Percentiles rank a stretch among this genome's conserved stretches.
Evolutionary conservation across 2,329 filamentous ascomycete species (phyloP).

Genomic region (Bipolaris zeicola): DNA sequence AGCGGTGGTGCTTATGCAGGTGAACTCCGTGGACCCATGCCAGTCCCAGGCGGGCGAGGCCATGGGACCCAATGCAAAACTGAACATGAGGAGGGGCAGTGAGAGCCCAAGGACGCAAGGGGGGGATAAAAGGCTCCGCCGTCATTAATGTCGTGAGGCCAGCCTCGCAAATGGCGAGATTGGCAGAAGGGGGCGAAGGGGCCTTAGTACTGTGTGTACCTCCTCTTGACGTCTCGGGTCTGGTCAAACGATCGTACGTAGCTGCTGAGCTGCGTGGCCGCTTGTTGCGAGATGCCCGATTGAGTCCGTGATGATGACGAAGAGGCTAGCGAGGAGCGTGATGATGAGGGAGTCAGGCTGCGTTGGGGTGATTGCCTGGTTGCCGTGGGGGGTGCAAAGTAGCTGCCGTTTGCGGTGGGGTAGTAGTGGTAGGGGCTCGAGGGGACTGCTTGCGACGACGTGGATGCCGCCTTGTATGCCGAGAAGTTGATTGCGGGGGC

Average conservation of each 20-base stretch:
- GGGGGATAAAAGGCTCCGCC: slow-evolving; percentile 6
- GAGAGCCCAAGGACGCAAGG: slow-evolving; percentile 11
- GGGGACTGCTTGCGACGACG: slow-evolving; percentile 54
- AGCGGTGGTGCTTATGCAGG: slow-evolving; percentile 29
- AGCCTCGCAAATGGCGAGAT: slow-evolving; percentile 12
- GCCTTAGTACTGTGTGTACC: slow-evolving; percentile 44
- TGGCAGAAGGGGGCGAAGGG: neutral
- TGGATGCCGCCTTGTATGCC: slow-evolving; percentile 64
- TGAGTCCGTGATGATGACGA: slow-evolving; percentile 67
- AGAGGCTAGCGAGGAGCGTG: slow-evolving; percentile 82
- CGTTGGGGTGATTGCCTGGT: slow-evolving; percentile 46
- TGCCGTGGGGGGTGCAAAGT: slow-evolving; percentile 41
- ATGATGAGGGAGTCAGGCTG: slow-evolving; percentile 67
- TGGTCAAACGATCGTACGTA: slow-evolving; percentile 92
- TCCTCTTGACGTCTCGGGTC: slow-evolving; percentile 64
- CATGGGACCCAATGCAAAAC: slow-evolving; percentile 13
- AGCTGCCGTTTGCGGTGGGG: slow-evolving; percentile 45
- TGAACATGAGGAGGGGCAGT: slow-evolving; percentile 10
- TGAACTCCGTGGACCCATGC: slow-evolving; percentile 30
- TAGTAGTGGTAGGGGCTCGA: slow-evolving; percentile 52
- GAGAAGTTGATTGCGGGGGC: slow-evolving; percentile 77
- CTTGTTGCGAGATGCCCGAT: slow-evolving; percentile 71
- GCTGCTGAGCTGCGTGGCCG: slow-evolving; percentile 77
- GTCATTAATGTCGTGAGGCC: slow-evolving; percentile 27
- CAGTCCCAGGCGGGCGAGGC: slow-evolving; percentile 15